Evolutionary conservation across 108 stramenopile genomes (phyloP).

Genomic region (Chaetoceros tenuissimus): DNA sequence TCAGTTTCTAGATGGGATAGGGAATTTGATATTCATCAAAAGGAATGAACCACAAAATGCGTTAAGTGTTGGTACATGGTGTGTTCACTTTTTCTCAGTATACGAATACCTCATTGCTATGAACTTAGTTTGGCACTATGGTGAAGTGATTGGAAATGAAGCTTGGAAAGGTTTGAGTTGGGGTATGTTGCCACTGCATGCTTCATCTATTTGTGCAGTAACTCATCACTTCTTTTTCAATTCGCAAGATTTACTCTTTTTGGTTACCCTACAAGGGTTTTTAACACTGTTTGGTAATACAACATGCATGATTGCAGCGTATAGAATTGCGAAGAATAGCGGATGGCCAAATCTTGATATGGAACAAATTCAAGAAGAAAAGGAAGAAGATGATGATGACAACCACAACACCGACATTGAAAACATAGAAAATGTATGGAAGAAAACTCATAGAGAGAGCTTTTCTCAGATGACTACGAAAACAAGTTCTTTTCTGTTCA

Average conservation of each 20-base stretch:
- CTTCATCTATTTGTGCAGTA: slow-evolving; percentile 84
- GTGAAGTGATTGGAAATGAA: slow-evolving; percentile 45
- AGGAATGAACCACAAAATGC: slow-evolving; percentile 34
- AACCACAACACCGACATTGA: too few relatives aligned
- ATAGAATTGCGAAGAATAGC: slow-evolving; percentile 59
- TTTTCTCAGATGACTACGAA: too few relatives aligned
- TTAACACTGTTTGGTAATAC: slow-evolving; percentile 74
- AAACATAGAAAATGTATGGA: too few relatives aligned
- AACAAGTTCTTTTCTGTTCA: too few relatives aligned
- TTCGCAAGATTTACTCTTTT: slow-evolving; percentile 68
- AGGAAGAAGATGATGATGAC: too few relatives aligned
- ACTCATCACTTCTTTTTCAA: slow-evolving; percentile 91
- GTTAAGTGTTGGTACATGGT: slow-evolving; percentile 68
- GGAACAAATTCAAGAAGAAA: too few relatives aligned
- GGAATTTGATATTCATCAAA: slow-evolving; percentile 52
- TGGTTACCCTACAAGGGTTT: slow-evolving; percentile 82
- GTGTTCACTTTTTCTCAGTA: slow-evolving; percentile 78
- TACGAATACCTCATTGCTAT: slow-evolving; percentile 87
- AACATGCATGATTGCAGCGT: slow-evolving; percentile 61
- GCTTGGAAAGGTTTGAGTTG: slow-evolving; percentile 88
- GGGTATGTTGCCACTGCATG: slow-evolving; percentile 85
- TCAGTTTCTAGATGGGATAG: slow-evolving; percentile 57
- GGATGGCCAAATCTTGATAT: too few relatives aligned
- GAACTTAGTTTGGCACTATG: slow-evolving; percentile 79
- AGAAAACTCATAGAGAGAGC: too few relatives aligned